Percentiles rank a stretch among this genome's conserved stretches.
Evolutionary conservation across 768 basidiomycete species (phyloP).

Genomic region (Boletus subcaerulescens): DNA sequence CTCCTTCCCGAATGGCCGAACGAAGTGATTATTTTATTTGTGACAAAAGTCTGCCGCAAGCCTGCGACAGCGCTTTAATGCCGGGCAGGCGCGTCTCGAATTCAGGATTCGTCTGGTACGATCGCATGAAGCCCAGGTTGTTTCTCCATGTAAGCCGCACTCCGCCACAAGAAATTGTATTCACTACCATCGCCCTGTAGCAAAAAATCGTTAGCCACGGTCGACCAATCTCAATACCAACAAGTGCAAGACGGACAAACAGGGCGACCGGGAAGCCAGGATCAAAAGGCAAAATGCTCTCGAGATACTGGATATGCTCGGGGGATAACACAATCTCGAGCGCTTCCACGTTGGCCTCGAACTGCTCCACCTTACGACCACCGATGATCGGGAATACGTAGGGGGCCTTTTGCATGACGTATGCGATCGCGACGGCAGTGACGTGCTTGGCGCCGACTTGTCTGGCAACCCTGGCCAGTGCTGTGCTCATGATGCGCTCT

Average conservation of each 20-base stretch:
- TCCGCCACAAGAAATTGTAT: conserved; percentile 9
- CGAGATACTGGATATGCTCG: conserved; percentile 46
- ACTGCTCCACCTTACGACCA: conserved; percentile 50
- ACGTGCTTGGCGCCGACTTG: conserved; percentile 49
- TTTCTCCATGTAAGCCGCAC: conserved; percentile 21
- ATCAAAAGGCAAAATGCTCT: conserved; percentile 42
- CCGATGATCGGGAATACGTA: conserved; percentile 54
- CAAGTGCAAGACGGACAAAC: conserved; percentile 26
- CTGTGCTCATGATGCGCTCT: conserved; percentile 41
- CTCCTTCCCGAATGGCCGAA: too few relatives aligned
- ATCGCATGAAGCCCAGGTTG: conserved; percentile 11
- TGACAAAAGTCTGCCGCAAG: too few relatives aligned
- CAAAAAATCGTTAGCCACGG: not conserved
- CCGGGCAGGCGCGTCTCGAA: too few relatives aligned
- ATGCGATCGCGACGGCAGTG: conserved; percentile 44
- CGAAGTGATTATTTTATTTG: too few relatives aligned
- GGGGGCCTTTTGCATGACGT: conserved; percentile 51
- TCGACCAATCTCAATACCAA: not conserved
- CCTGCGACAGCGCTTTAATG: too few relatives aligned
- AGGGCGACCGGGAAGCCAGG: conserved; percentile 39
- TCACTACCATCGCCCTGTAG: conserved; percentile 29
- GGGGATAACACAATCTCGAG: conserved; percentile 43
- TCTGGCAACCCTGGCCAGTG: conserved; percentile 48
- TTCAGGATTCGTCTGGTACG: conserved; percentile 2
- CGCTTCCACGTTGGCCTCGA: conserved; percentile 49